A percentile compares a stretch with the other conserved stretches of the same genome.
These are phyloP conservation scores for Zymoseptoria pseudotritici DNA, from an alignment of 2,329 filamentous ascomycete species.

Conservation along the genomic window DNA sequence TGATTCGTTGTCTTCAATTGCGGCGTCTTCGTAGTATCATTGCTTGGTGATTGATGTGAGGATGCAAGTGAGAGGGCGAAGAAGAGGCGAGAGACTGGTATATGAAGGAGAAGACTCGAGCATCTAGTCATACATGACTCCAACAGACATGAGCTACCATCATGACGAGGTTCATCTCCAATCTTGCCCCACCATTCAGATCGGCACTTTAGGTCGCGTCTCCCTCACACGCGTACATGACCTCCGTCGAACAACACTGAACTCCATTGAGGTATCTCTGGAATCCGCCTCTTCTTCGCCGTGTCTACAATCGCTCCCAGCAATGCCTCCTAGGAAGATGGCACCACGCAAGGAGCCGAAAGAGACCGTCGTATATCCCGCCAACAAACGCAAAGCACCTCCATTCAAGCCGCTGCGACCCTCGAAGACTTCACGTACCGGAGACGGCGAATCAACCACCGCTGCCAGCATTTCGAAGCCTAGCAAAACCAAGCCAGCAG, in stretches of 20 bases:
- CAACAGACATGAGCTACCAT: background rate
- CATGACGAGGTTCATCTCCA: too few relatives aligned
- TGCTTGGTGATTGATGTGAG: background rate
- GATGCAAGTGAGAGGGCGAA: background rate
- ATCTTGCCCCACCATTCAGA: background rate
- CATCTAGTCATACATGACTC: background rate
- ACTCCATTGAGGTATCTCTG: background rate
- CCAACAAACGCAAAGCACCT: slow-evolving; percentile 27
- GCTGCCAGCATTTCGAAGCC: slow-evolving; percentile 3
- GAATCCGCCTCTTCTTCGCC: background rate
- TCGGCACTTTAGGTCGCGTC: background rate
- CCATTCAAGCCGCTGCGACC: slow-evolving; percentile 29
- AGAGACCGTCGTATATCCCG: slow-evolving; percentile 27
- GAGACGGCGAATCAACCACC: slow-evolving; percentile 42
- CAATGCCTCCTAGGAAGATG: slow-evolving; percentile 12
- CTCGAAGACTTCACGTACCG: slow-evolving; percentile 17
- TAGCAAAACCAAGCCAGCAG: slow-evolving; percentile 1
- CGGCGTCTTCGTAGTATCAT: slow-evolving; percentile 1
- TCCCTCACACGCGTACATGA: background rate
- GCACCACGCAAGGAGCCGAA: slow-evolving; percentile 27
- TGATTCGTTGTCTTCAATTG: slow-evolving; percentile 8
- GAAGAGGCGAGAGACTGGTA: background rate
- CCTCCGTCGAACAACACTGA: background rate
- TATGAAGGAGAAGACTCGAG: background rate
- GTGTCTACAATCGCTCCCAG: background rate